Conservation (phyloP, 2,329 filamentous ascomycete genomes). For the Fusarium sp. region DNA sequence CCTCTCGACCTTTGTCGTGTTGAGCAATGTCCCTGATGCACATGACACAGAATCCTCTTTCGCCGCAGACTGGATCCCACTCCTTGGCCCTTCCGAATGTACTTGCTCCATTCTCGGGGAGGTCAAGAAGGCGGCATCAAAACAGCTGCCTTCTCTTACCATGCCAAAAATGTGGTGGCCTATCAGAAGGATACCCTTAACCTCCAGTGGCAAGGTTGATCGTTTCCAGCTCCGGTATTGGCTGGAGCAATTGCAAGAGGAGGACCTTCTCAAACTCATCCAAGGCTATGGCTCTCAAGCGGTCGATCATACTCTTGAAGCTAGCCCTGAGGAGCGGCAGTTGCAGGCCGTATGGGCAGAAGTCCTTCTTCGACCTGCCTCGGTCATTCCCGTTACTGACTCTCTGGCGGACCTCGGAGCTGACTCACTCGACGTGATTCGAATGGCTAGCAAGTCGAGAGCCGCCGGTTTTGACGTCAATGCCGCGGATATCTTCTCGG, state of each 20-base stretch:
- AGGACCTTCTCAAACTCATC: background rate
- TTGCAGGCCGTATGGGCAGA: background rate
- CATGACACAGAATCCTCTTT: background rate
- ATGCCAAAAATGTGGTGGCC: background rate
- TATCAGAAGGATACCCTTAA: background rate
- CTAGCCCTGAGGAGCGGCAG: background rate
- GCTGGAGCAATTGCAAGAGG: background rate
- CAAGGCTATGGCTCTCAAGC: background rate
- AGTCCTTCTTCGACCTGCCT: background rate
- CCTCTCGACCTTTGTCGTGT: background rate
- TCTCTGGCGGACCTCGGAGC: background rate
- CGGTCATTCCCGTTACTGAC: background rate
- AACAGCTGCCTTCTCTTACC: background rate
- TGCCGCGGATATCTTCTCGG: background rate
- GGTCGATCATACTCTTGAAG: background rate
- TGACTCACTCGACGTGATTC: background rate
- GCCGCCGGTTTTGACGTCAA: background rate
- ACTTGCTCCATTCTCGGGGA: background rate
- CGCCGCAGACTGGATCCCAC: background rate
- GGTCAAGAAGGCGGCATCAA: background rate
- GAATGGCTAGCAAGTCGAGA: background rate
- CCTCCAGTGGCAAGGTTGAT: background rate
- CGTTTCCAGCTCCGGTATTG: background rate
- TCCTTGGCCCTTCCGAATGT: background rate
- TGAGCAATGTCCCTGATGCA: background rate